Base-by-base conservation (phyloP, 2,329 filamentous ascomycete genomes). In the Tolypocladium endophyticum region DNA sequence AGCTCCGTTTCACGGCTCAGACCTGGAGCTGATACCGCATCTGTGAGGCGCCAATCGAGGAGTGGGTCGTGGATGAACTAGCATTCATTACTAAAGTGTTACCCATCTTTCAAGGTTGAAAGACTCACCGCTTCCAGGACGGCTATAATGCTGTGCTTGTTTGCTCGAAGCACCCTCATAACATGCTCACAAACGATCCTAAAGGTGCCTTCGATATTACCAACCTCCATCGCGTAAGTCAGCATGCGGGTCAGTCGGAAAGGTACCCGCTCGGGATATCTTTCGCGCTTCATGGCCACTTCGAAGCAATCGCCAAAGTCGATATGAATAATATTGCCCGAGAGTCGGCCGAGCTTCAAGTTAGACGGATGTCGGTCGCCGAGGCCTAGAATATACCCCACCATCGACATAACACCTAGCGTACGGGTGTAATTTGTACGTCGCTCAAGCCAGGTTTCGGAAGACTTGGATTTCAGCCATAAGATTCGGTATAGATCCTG, bases 241-340 rank as follows among this genome's bases (percentile, higher is more conserved):
- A 99, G 85, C 94, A 99, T 99, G 65, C 94, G 86, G 2, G 94
- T 99, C 55, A 99, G 81, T 61, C 95, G 87, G 89, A 99, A 99
- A 0, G 94, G 95, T 61, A 99, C 94, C 58, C 93, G 83, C 75
- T 99, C 94, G 0, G 94, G 94, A 71, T 97, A 99, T 74, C 99
- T 99, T 75, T 99, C 95, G 66, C 95, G 89, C 77, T 99, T 95
- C 92, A 97, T 99, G 33, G 95, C 94, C 58, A 99, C 91, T 74
- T 99, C 94, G 77, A 99, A 99, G 73, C 94, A 99, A 77, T 99
- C 94, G 67, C 94, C 95, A 69, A 99, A 99, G 79, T 99, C 94
- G 67, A 99, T 97, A 72, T 99, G 94, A 65, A 99, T 88, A 63
- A 99, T 94, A 78, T 95, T 96, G 71, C 94, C 94, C 0, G 93